Evolutionary conservation across 1,284 basidiomycete genomes (phyloP).

Genomic region (Ganoderma lucidum): DNA sequence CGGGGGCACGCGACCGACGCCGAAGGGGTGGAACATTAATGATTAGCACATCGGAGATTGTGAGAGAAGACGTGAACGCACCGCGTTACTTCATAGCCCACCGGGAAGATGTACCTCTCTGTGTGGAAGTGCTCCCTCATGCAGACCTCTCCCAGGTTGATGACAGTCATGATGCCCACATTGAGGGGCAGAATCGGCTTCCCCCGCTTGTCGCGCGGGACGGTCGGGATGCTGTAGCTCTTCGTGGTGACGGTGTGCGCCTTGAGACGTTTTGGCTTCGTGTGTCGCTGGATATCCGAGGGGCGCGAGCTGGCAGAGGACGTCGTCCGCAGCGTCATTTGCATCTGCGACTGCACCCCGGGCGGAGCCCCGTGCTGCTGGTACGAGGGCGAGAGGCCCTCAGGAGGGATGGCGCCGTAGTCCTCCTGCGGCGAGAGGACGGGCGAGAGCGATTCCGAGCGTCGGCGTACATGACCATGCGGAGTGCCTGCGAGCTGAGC

Average conservation of each 20-base stretch:
- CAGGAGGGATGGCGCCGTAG: constrained; percentile 30
- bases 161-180: constrained; percentile 84
- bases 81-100: constrained; percentile 84
- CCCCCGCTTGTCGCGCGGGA: constrained; percentile 73
- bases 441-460: constrained; percentile 40
- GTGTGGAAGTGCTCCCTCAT: constrained; percentile 85
- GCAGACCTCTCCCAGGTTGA: constrained; percentile 74
- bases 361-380: constrained; percentile 33
- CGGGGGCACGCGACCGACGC: background rate
- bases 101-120: constrained; percentile 85
- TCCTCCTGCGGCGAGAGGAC: constrained; percentile 38
- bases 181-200: constrained; percentile 76
- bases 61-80: constrained; percentile 39
- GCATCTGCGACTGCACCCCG: constrained; percentile 37
- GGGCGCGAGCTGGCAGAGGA: constrained; percentile 39
- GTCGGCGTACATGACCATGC: constrained; percentile 30
- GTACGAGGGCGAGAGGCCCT: constrained; percentile 31
- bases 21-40: constrained; percentile 19
- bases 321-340: constrained; percentile 39
- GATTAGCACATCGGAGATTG: constrained; percentile 18
- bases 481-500: constrained; percentile 24
- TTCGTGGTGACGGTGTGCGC: constrained; percentile 80
- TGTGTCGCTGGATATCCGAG: constrained; percentile 53
- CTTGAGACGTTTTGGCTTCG: constrained; percentile 78
- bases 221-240: constrained; percentile 75